Percentiles rank a stretch among this genome's conserved stretches.
Evolutionary conservation across 2,329 filamentous ascomycete genomes (phyloP).

Genomic region (Penicillium sp.): DNA sequence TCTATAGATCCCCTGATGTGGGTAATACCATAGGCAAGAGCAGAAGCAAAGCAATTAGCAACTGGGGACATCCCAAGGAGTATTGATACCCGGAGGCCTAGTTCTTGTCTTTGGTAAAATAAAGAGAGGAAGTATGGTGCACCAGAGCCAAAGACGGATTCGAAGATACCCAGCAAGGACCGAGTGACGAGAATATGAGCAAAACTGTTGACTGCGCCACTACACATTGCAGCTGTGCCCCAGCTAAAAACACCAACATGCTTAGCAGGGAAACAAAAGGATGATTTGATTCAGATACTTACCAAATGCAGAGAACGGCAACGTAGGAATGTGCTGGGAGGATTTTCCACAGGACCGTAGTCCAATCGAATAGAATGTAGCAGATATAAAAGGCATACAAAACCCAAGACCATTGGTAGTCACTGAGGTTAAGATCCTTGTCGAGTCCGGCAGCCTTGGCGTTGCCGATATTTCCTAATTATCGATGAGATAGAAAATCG

Average conservation of each 20-base stretch:
- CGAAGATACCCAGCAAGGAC: slow-evolving; percentile 24
- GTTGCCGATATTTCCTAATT: slow-evolving; percentile 25
- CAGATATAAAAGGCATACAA: slow-evolving; percentile 29
- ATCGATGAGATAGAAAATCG: neutral
- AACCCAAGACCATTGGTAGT: slow-evolving; percentile 27
- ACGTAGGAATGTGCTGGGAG: slow-evolving; percentile 28
- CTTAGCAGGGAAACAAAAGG: neutral
- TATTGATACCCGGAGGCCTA: slow-evolving; percentile 50
- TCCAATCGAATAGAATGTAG: slow-evolving; percentile 30
- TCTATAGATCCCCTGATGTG: slow-evolving; percentile 25
- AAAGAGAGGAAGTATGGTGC: slow-evolving; percentile 43
- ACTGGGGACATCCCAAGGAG: slow-evolving; percentile 45
- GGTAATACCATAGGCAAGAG: slow-evolving; percentile 42
- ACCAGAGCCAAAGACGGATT: slow-evolving; percentile 25
- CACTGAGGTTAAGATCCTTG: slow-evolving; percentile 19
- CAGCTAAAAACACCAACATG: slow-evolving; percentile 12
- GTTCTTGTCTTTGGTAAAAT: slow-evolving; percentile 53
- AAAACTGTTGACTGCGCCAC: slow-evolving; percentile 24
- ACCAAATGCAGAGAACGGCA: slow-evolving; percentile 25
- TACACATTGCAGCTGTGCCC: slow-evolving; percentile 29
- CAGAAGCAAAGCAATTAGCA: slow-evolving; percentile 42
- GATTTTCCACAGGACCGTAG: slow-evolving; percentile 27
- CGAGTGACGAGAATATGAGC: slow-evolving; percentile 23
- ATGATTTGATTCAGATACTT: neutral
- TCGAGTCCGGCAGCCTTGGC: slow-evolving; percentile 28